Evolutionary conservation across 768 basidiomycete genomes (phyloP), one percentile per base, ranked within the genome.

Genomic region (Serendipita vermifera): DNA sequence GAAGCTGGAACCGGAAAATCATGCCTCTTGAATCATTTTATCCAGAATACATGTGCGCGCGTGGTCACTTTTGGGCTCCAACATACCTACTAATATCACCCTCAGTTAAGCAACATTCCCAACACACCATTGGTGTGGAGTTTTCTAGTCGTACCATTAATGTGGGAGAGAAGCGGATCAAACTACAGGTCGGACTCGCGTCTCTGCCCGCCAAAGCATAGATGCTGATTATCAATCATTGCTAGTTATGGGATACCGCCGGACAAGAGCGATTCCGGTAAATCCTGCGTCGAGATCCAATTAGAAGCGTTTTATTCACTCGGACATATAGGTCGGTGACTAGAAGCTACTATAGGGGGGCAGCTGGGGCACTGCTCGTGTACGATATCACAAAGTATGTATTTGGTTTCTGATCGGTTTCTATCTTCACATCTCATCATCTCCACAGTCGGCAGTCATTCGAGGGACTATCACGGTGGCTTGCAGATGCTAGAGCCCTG

Each of bases 81-180:
- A 26, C 40, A 32, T 17, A 38, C 31, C 53, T n/a, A 14, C 31
- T 55, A 48, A 56, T 56, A 51, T 39, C 54, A n/a, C 64, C 11
- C 31, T 11, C 59, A 96, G 92, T 93, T 77, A 94, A 92, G 71
- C 85, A 89, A 62, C 86, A 94, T 69, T 91, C 91, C 3, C 87
- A 93, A 71, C 96, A 98, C 68, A 98, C 96, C 13, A 98, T 99
- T 58, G 96, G 94, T 7, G 96, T 99, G 27, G 96, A 98, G 66
- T 98, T 99, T 67, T 91, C 91, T 15, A 94, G 91, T 66, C 76
- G 92, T 62, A 92, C 91, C 0, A 81, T 99, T 58, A 85, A 85
- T 64, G 76, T 98, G 22, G 93, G 88, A 54, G 92, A 96, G 75
- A 89, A 91, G 71, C 79, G 85, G 61, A 90, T 96, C 62, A 97